Conservation (phyloP, 176 grass and related monocot genomes). For the maize (Zea mays) region Zm-B73-REFERENCE-NAM-5.0 NC_050105.1:5671501-5672000, state of each 20-base stretch:
- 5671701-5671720: background rate
- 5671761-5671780: slow-evolving; percentile 38
- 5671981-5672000: slow-evolving; percentile 52
- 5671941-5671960: slow-evolving; percentile 31
- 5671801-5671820: slow-evolving; percentile 26
- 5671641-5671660: background rate
- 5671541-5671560: background rate
- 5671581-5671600: background rate
- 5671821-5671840: slow-evolving; percentile 58
- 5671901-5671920: slow-evolving; percentile 56
- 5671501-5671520: too few relatives aligned
- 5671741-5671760: background rate
- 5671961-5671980: slow-evolving; percentile 40
- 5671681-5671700: background rate
- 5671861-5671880: slow-evolving; percentile 50
- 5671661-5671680: background rate
- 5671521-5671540: background rate
- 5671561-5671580: background rate
- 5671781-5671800: slow-evolving; percentile 21
- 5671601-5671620: background rate
- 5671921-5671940: slow-evolving; percentile 62
- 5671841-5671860: slow-evolving; percentile 32
- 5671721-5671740: slow-evolving; percentile 9
- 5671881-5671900: slow-evolving; percentile 52
- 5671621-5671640: background rate